Evolutionary conservation across 129 eudicot species (phyloP), one percentile per base, ranked within the genome.

Genomic region (Tanacetum coccineum): DNA sequence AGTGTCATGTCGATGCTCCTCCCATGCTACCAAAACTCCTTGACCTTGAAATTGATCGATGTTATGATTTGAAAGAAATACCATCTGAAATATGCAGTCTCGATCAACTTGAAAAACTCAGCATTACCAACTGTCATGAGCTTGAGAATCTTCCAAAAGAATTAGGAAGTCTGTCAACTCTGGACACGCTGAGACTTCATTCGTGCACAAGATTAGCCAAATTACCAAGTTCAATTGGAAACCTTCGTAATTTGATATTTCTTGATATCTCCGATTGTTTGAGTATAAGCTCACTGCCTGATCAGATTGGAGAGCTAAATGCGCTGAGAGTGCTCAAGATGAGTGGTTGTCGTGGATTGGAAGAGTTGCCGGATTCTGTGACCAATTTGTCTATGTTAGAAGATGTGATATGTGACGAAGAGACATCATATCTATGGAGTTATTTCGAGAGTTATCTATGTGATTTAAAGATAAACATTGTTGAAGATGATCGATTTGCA

Each of bases 121-220:
- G 66, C 76, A 66, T 80, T 61, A 76, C 82, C 39, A 57, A 76
- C 14, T 83, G 88, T 14, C 81, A 76, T 40, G 88, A 76, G 78
- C 70, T 83, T n/a, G 28, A 45, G 3, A 66, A 58, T 55, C 84
- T 83, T 48, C 85, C 80, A 0, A 20, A 62, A 17, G 70, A 60
- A 9, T 52, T 76, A 15, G 80, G 80, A 14, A 62, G 53, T 64
- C 40, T 76, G 36, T 60, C 45, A 3, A 76, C 53, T 63, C 63
- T 76, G 66, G 66, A 76, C 32, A 55, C 18, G 9, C 12, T 76
- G 14, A 76, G 71, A 19, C 58, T 76, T 28, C 70, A 76, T 62
- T 76, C 76, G 5, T 76, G 80, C 46, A 76, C 76, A 3, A 54
- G 67, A 26, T 61, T 77, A 10, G 39, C 4, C 9, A 50, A 13